Percentiles rank a stretch among this genome's conserved stretches.
Evolutionary conservation across 2,329 filamentous ascomycete species (phyloP).

Genomic region (Aspergillus sp.): DNA sequence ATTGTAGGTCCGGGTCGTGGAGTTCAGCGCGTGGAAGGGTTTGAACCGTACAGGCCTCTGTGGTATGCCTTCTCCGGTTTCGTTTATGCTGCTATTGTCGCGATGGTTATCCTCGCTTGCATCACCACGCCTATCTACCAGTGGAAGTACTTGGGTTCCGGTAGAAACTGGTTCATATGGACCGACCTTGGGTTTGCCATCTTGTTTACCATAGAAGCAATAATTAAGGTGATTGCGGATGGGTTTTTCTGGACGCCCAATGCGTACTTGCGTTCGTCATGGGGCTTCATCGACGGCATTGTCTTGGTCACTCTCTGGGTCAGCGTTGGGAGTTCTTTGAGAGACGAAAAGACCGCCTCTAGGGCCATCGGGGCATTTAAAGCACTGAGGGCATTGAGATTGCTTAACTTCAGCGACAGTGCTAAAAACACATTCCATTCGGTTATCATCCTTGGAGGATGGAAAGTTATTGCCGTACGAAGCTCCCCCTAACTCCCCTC

Average conservation of each 20-base stretch:
- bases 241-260: constrained; percentile 96
- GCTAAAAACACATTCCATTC: constrained; percentile 96
- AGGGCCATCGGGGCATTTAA: constrained; percentile 96
- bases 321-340: constrained; percentile 81
- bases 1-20: constrained; percentile 91
- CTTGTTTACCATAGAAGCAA: constrained; percentile 80
- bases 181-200: constrained; percentile 86
- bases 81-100: constrained; percentile 89
- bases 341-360: constrained; percentile 79
- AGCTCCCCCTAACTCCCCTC: constrained; percentile 15
- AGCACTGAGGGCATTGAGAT: constrained; percentile 81
- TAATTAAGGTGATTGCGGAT: constrained; percentile 92
- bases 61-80: constrained; percentile 95
- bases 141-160: constrained; percentile 72
- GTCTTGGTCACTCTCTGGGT: constrained; percentile 94
- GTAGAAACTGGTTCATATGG: constrained; percentile 91
- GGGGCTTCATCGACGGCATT: constrained; percentile 92
- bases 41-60: constrained; percentile 80
- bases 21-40: constrained; percentile 80
- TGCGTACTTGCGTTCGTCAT: constrained; percentile 92
- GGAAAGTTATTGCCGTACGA: constrained; percentile 82
- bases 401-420: constrained; percentile 95
- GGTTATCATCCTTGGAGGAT: constrained; percentile 87
- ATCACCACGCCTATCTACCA: constrained; percentile 94
- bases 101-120: constrained; percentile 96